Evolutionary conservation across 2,329 filamentous ascomycete genomes (phyloP).

Genomic region (Stagonosporopsis vannaccii): DNA sequence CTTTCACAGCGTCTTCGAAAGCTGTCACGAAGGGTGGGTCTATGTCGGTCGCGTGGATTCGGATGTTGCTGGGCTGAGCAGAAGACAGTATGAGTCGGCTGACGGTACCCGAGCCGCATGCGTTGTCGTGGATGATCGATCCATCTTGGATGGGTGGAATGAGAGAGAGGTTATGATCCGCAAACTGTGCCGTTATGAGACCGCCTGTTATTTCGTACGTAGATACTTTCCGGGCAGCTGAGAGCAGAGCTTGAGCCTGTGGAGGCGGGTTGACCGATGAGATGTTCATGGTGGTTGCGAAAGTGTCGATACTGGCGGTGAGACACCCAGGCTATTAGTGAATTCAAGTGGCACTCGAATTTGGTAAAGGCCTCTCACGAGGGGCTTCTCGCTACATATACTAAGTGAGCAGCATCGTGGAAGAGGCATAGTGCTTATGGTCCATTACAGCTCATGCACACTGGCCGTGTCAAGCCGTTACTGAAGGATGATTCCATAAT

Average conservation of each 20-base stretch:
- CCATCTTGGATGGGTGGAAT: conserved; percentile 32
- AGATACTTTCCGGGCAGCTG: conserved; percentile 29
- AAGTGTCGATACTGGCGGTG: too few relatives aligned
- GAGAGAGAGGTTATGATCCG: conserved; percentile 36
- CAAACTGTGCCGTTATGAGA: conserved; percentile 36
- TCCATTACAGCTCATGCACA: neutral
- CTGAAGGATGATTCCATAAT: neutral
- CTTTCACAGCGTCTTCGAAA: conserved; percentile 16
- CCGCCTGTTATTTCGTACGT: conserved; percentile 43
- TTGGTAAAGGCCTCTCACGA: neutral
- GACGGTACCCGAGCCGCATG: conserved; percentile 43
- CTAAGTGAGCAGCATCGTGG: neutral
- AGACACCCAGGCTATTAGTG: neutral
- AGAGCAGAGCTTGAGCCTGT: conserved; percentile 35
- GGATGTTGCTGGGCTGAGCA: conserved; percentile 13
- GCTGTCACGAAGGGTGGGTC: conserved; percentile 37
- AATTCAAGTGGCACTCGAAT: neutral
- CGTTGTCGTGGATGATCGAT: conserved; percentile 47
- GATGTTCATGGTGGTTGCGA: conserved; percentile 23
- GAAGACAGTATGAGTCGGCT: conserved; percentile 32
- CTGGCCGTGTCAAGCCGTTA: neutral
- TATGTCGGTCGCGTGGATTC: conserved; percentile 43
- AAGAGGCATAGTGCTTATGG: conserved; percentile 12
- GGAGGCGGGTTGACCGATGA: conserved; percentile 24
- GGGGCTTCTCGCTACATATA: neutral